Evolutionary conservation across 257 asterid species (phyloP).

Genomic region (Fraxinus quadrangulata): DNA sequence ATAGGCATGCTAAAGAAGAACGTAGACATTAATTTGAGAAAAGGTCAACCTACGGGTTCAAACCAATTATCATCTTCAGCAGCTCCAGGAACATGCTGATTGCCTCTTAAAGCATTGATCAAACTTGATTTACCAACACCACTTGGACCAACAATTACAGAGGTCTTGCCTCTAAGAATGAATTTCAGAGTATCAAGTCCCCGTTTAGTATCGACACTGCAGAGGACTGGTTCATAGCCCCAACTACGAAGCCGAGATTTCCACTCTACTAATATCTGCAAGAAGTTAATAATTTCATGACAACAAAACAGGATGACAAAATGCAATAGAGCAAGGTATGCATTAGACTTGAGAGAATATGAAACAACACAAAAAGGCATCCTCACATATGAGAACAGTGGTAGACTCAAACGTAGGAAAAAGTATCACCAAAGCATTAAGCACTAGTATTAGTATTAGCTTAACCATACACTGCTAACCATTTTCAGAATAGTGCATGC

Average conservation of each 20-base stretch:
- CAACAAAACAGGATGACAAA: constrained; percentile 14
- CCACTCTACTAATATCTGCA: constrained; percentile 68
- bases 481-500: not conserved
- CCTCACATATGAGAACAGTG: not conserved
- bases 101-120: constrained; percentile 81
- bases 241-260: constrained; percentile 73
- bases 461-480: not conserved
- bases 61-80: constrained; percentile 54
- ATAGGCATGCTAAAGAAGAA: not conserved
- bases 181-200: constrained; percentile 81
- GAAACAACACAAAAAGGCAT: not conserved
- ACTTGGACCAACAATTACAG: constrained; percentile 92
- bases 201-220: constrained; percentile 70
- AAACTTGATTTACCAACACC: constrained; percentile 98
- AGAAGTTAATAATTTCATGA: constrained; percentile 22
- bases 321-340: constrained; percentile 1
- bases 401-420: not conserved
- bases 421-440: not conserved
- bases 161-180: constrained; percentile 74
- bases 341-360: not conserved
- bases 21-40: constrained; percentile 4
- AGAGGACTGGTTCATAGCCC: constrained; percentile 85
- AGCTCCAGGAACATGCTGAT: constrained; percentile 37
- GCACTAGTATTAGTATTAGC: not conserved
- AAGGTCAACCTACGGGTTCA: constrained; percentile 56